Evolutionary conservation across 2,329 filamentous ascomycete species (phyloP), one percentile per base, ranked within the genome.

Genomic region (Trichoderma sp.): DNA sequence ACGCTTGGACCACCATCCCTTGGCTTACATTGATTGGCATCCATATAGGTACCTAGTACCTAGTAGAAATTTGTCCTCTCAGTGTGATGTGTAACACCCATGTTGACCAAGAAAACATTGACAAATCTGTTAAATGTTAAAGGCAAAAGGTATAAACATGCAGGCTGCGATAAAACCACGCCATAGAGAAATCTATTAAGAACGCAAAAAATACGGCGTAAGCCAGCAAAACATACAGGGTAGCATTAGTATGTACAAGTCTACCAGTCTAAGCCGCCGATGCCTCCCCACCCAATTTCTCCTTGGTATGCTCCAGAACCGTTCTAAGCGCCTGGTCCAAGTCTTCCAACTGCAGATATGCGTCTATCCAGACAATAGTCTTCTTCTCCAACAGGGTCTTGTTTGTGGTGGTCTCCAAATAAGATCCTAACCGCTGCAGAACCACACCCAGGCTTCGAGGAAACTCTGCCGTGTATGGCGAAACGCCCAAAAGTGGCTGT

Each of bases 361-460:
- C 80, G 65, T 88, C 84, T 71, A 90, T 83, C 89, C 89, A 91
- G 2, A 78, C 80, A 14, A 78, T 79, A 2, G 86, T 85, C 80
- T 87, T 90, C 72, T 79, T 82, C 18, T 82, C 80, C 64, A 91
- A 77, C 61, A 76, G 81, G 12, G 76, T 74, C 77, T 81, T 85
- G 75, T 89, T 83, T 24, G 83, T 82, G 3, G 84, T 86, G 14
- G 78, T 81, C 34, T 82, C 81, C 70, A 87, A 72, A 5, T 83
- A 83, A 26, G 80, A 84, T 77, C 87, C 90, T 73, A 98, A 80
- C 60, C 86, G 84, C 1, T 86, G 84, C 67, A 98, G 84, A 8
- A 90, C 87, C 72, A 88, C 85, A 64, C 90, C 88, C 73, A 98
- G 82, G 62, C 90, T 91, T 56, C 86, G 84, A 7, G 94, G 92